Evolutionary conservation across 192 early-diverging fungal species (phyloP).

Genomic region (Haplosporangium gracile): DNA sequence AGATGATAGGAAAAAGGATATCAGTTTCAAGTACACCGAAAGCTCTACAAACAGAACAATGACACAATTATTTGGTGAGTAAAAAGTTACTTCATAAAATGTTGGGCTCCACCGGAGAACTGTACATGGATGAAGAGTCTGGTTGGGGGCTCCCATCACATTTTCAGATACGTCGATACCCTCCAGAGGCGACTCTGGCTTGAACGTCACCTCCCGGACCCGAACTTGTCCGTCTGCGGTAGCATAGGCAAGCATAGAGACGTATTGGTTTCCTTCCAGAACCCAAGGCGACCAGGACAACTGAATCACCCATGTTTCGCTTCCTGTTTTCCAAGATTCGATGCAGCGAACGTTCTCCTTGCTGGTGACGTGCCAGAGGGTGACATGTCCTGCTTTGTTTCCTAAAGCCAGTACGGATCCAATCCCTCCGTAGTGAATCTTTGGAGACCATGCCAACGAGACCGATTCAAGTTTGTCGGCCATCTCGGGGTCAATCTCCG

Average conservation of each 20-base stretch:
- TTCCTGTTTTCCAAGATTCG: slow-evolving; percentile 14
- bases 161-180: slow-evolving; percentile 20
- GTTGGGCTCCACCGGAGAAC: slow-evolving; percentile 30
- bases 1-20: not conserved
- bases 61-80: not conserved
- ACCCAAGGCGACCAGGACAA: slow-evolving; percentile 50
- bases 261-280: slow-evolving; percentile 5
- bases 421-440: slow-evolving; percentile 21
- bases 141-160: not conserved
- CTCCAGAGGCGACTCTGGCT: slow-evolving; percentile 3
- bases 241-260: slow-evolving; percentile 36
- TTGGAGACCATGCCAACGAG: slow-evolving; percentile 52
- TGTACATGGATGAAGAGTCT: slow-evolving; percentile 27
- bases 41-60: not conserved
- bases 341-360: slow-evolving; percentile 25
- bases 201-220: slow-evolving; percentile 26
- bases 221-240: slow-evolving; percentile 30
- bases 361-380: slow-evolving; percentile 37
- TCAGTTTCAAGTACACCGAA: not conserved
- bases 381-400: slow-evolving; percentile 41
- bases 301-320: slow-evolving; percentile 21
- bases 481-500: slow-evolving; percentile 10
- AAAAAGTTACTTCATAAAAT: slow-evolving; percentile 7
- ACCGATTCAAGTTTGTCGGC: slow-evolving; percentile 32
- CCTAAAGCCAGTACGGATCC: slow-evolving; percentile 44